phyloP scores from a whole-genome alignment of 257 asterid species.

The Solanum bukasovii region DNA sequence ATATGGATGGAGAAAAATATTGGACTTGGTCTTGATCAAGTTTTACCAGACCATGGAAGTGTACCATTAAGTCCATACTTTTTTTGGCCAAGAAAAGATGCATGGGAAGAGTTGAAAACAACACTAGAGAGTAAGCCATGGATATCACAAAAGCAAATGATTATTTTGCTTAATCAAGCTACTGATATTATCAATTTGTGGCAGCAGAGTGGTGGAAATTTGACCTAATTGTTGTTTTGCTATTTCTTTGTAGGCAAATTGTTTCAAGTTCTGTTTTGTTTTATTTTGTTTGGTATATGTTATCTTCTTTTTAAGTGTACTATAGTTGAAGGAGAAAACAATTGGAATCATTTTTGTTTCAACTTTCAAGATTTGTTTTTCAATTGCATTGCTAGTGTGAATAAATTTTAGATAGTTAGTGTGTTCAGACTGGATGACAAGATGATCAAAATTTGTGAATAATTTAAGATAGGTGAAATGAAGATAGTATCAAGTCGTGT shows the following conservation, averaged over 20 bases:
- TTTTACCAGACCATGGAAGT: constrained; percentile 30
- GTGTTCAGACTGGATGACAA: background rate
- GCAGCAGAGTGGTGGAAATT: constrained; percentile 48
- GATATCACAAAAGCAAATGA: constrained; percentile 46
- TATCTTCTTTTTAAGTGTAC: background rate
- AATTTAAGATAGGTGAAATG: background rate
- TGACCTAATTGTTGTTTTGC: constrained; percentile 8
- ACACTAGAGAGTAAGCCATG: constrained; percentile 36
- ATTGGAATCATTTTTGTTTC: background rate
- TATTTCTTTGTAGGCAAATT: background rate
- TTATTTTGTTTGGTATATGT: background rate
- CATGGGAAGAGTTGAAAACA: constrained; percentile 44
- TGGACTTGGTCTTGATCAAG: constrained; percentile 32
- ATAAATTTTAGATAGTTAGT: background rate
- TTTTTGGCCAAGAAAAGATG: constrained; percentile 52
- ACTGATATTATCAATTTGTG: constrained; percentile 45
- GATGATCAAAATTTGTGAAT: background rate
- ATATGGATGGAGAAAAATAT: constrained; percentile 53
- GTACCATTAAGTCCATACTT: constrained; percentile 37
- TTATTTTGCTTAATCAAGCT: constrained; percentile 42
- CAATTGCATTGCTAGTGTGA: background rate
- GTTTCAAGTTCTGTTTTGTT: background rate
- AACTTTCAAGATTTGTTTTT: background rate
- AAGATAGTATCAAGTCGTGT: background rate
- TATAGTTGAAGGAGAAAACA: background rate